Evolutionary conservation across 176 grass and related monocot genomes (phyloP), one percentile per base, ranked within the genome.

Genomic region (Alopecurus myosuroides): DNA sequence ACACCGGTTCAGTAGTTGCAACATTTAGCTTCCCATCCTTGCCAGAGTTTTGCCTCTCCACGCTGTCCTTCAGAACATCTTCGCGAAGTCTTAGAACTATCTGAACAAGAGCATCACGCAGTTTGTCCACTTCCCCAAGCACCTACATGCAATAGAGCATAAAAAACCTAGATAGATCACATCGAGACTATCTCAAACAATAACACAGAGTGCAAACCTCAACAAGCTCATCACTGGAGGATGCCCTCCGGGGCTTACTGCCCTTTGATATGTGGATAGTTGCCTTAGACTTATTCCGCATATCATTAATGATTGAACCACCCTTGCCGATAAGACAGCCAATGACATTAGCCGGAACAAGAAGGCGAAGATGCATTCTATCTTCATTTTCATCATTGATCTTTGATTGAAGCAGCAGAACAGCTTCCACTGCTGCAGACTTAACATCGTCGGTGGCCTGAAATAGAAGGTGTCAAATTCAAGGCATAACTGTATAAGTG

Each of bases 311-410:
- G 63, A 99, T 99, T 45, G 88, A 94, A 49, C 97, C 97, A 65
- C 91, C 90, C 87, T 94, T 96, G 85, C 97, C 97, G 82, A 99
- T 99, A 85, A 99, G 89, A 81, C 97, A 99, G 50, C 97, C 97
- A 66, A 99, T 86, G 56, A 91, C 82, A 84, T 88, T 94, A 77
- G 63, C 82, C 10, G 97, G 94, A 51, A 96, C 91, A 88, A 99
- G 89, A 91, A 99, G 88, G 53, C 92, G 89, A 44, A 99, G 86
- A 77, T 79, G 86, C 74, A 94, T 89, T 66, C 41, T 91, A 53
- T 90, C 84, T 55, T 89, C 90, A 58, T 89, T 80, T 40, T 86
- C 85, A 85, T 92, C 90, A 6, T 88, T 96, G 68, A 99, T 99
- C 82, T 99, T 99, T 83, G 81, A 86, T 91, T 99, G 97, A 57